Evolutionary conservation across 768 basidiomycete genomes (phyloP).

Genomic region (Clitopilus hobsonii): DNA sequence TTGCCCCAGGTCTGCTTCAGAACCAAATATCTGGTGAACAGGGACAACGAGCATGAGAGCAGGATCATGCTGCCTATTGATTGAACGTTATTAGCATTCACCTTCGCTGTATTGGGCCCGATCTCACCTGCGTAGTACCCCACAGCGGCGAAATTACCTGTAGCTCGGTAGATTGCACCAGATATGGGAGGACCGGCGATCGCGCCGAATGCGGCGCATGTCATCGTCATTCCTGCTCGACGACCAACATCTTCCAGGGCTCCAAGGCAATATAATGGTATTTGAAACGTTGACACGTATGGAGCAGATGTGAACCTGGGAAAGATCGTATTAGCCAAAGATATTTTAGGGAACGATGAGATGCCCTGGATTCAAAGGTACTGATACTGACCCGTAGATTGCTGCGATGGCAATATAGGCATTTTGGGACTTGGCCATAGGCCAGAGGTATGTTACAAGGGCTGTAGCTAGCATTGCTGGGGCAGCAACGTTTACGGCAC

Average conservation of each 20-base stretch:
- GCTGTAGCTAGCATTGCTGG: constrained; percentile 48
- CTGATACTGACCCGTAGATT: constrained; percentile 48
- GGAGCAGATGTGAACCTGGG: constrained; percentile 44
- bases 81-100: neutral
- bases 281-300: constrained; percentile 40
- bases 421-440: constrained; percentile 37
- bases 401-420: constrained; percentile 42
- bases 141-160: constrained; percentile 38
- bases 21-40: constrained; percentile 34
- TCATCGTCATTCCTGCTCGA: constrained; percentile 51
- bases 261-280: constrained; percentile 48
- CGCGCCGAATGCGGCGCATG: constrained; percentile 47
- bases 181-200: constrained; percentile 61
- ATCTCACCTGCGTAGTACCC: constrained; percentile 46
- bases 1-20: constrained; percentile 35
- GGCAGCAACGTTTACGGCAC: constrained; percentile 53
- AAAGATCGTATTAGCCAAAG: neutral
- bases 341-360: too few species aligned
- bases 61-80: constrained; percentile 30
- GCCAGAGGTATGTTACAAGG: constrained; percentile 57
- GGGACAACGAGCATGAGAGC: constrained; percentile 35
- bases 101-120: neutral
- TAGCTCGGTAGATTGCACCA: constrained; percentile 46
- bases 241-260: constrained; percentile 50
- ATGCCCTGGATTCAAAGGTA: neutral